phyloP scores from a whole-genome alignment of 371 early-diverging fungal species.

The Coemansia sp. region DNA sequence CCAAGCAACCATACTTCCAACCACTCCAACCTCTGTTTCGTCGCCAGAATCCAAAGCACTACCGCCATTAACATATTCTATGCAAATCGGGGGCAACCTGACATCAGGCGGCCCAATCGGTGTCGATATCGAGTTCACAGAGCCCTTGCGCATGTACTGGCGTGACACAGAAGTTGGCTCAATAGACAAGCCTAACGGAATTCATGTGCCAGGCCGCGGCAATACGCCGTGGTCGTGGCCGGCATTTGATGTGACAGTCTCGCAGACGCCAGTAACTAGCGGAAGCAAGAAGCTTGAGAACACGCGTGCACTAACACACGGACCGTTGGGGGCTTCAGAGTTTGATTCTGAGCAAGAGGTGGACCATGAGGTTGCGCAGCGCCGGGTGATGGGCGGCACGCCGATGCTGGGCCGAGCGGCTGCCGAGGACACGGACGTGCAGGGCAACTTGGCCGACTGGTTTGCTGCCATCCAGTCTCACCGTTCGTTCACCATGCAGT shows the following conservation, averaged over 20 bases:
- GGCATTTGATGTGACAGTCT: constrained; percentile 21
- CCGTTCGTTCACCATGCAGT: constrained; percentile 41
- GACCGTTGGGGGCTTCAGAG: neutral
- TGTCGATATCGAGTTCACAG: constrained; percentile 41
- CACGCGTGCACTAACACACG: neutral
- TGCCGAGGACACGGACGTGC: neutral
- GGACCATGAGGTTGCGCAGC: constrained; percentile 13
- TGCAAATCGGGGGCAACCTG: constrained; percentile 36
- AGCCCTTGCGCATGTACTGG: constrained; percentile 41
- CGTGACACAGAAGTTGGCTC: constrained; percentile 32
- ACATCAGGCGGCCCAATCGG: constrained; percentile 44
- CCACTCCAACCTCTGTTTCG: neutral
- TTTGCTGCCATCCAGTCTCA: constrained; percentile 31
- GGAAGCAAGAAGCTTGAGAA: constrained; percentile 9
- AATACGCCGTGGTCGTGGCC: constrained; percentile 39
- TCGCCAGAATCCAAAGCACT: neutral
- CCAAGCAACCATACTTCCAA: neutral
- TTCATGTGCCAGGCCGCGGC: constrained; percentile 35
- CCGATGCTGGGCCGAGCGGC: constrained; percentile 10
- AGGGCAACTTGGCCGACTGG: constrained; percentile 26
- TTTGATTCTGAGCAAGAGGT: neutral
- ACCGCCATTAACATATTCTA: constrained; percentile 10
- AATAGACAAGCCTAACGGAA: constrained; percentile 9
- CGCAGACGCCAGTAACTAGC: neutral
- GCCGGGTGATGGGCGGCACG: constrained; percentile 6